A percentile compares a stretch with the other conserved stretches of the same genome.
phyloP scores from a whole-genome alignment of 768 basidiomycete genomes.

The Termitomyces sp. region DNA sequence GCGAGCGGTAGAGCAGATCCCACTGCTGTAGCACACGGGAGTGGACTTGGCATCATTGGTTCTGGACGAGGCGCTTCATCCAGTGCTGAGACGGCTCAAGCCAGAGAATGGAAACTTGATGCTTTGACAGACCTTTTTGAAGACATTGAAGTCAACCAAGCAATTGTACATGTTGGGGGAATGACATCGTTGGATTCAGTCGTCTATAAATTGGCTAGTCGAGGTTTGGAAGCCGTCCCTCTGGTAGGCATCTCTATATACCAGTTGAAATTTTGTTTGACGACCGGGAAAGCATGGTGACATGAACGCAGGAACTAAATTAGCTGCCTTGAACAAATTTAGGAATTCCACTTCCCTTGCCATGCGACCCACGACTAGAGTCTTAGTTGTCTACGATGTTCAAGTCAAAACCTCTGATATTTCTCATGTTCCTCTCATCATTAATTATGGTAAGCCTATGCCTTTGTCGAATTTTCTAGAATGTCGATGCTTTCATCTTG shows the following conservation, averaged over 20 bases:
- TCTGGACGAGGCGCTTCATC: conserved; percentile 74
- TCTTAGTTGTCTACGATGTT: conserved; percentile 91
- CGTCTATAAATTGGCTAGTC: conserved; percentile 81
- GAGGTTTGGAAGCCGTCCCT: conserved; percentile 84
- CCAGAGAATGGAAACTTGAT: conserved; percentile 93
- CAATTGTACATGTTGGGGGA: conserved; percentile 85
- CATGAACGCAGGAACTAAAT: conserved; percentile 79
- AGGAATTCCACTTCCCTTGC: conserved; percentile 51
- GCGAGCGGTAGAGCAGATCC: conserved; percentile 72
- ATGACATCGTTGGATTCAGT: conserved; percentile 85
- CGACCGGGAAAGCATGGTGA: conserved; percentile 67
- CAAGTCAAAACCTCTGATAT: conserved; percentile 89
- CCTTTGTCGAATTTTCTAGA: background rate
- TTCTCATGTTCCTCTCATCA: conserved; percentile 84
- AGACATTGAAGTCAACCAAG: conserved; percentile 75
- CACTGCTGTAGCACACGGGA: conserved; percentile 33
- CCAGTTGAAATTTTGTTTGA: conserved; percentile 10
- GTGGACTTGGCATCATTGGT: conserved; percentile 86
- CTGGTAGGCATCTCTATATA: conserved; percentile 51
- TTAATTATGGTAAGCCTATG: conserved; percentile 76
- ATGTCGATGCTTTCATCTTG: background rate
- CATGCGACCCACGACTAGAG: conserved; percentile 61
- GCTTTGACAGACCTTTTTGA: conserved; percentile 88
- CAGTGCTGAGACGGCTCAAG: conserved; percentile 78
- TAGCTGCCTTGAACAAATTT: conserved; percentile 84